Evolutionary conservation across 495 filamentous ascomycete species (phyloP).

Genomic region (Xylaria castorea): DNA sequence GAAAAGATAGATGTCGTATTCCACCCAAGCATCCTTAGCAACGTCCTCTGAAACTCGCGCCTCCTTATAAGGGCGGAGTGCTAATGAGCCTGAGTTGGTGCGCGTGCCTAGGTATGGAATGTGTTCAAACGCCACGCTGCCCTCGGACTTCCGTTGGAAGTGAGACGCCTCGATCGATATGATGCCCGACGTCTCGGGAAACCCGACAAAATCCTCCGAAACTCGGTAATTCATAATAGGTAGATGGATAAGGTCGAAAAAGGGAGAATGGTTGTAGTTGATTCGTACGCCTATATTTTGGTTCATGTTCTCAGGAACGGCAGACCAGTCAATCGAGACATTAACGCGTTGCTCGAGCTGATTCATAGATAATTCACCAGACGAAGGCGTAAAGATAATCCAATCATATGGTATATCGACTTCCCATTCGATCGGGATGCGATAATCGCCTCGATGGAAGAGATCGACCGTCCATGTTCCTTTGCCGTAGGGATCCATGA

Average conservation of each 20-base stretch:
- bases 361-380: constrained; percentile 51
- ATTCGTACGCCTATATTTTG: constrained; percentile 52
- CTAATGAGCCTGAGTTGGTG: constrained; percentile 56
- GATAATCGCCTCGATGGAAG: constrained; percentile 60
- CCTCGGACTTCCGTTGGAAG: constrained; percentile 41
- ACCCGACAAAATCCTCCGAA: constrained; percentile 58
- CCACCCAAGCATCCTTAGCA: constrained; percentile 48
- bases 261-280: constrained; percentile 48
- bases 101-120: constrained; percentile 53
- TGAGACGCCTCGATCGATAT: constrained; percentile 65
- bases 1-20: constrained; percentile 64
- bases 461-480: constrained; percentile 61
- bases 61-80: constrained; percentile 54
- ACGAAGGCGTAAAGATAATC: constrained; percentile 54
- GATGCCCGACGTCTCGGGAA: constrained; percentile 60
- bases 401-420: constrained; percentile 50
- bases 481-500: constrained; percentile 61
- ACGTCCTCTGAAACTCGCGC: constrained; percentile 39
- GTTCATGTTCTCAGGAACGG: constrained; percentile 52
- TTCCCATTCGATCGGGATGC: constrained; percentile 53
- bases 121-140: constrained; percentile 34
- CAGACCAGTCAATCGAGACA: constrained; percentile 60
- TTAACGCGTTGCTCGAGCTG: constrained; percentile 57
- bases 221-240: constrained; percentile 56
- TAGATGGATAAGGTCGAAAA: constrained; percentile 55